phyloP scores from a whole-genome alignment of 2,329 filamentous ascomycete species.

The Triangularia verruculosa region DNA sequence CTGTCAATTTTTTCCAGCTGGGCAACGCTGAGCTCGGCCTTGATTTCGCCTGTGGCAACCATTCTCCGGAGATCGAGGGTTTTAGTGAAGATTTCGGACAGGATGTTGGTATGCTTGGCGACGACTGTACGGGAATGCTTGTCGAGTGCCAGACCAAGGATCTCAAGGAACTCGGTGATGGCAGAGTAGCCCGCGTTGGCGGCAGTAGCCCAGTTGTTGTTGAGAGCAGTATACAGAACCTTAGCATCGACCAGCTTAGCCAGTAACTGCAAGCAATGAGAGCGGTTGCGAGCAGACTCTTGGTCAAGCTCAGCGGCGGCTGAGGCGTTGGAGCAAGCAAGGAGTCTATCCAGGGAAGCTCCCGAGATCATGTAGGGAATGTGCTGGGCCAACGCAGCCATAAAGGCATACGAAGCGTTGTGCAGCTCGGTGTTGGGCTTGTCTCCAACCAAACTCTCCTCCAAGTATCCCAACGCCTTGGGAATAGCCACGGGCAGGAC shows the following conservation, averaged over 20 bases:
- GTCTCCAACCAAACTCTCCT: slow-evolving; percentile 55
- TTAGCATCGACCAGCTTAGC: slow-evolving; percentile 76
- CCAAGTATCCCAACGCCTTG: slow-evolving; percentile 68
- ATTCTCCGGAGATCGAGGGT: slow-evolving; percentile 64
- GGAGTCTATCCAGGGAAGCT: slow-evolving; percentile 67
- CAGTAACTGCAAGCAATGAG: slow-evolving; percentile 68
- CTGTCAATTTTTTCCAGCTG: slow-evolving; percentile 61
- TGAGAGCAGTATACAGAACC: slow-evolving; percentile 69
- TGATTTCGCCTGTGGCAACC: slow-evolving; percentile 46
- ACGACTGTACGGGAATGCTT: slow-evolving; percentile 75
- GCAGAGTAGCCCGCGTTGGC: slow-evolving; percentile 60
- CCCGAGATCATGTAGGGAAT: slow-evolving; percentile 87
- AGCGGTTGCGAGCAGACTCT: slow-evolving; percentile 62
- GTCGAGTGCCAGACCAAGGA: slow-evolving; percentile 70
- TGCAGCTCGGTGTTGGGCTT: slow-evolving; percentile 64
- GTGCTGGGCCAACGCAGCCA: slow-evolving; percentile 76
- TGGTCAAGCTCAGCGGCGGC: slow-evolving; percentile 59
- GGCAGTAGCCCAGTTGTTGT: slow-evolving; percentile 69
- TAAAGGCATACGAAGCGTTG: slow-evolving; percentile 76
- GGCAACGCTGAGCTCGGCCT: slow-evolving; percentile 38
- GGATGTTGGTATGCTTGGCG: slow-evolving; percentile 66
- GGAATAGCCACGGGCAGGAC: slow-evolving; percentile 75
- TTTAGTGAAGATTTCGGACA: slow-evolving; percentile 64
- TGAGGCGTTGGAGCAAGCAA: slow-evolving; percentile 70
- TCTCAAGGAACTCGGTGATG: slow-evolving; percentile 63